Evolutionary conservation across 345 rosid genomes (phyloP).

Genomic region (Excoecaria cochinchinensis): DNA sequence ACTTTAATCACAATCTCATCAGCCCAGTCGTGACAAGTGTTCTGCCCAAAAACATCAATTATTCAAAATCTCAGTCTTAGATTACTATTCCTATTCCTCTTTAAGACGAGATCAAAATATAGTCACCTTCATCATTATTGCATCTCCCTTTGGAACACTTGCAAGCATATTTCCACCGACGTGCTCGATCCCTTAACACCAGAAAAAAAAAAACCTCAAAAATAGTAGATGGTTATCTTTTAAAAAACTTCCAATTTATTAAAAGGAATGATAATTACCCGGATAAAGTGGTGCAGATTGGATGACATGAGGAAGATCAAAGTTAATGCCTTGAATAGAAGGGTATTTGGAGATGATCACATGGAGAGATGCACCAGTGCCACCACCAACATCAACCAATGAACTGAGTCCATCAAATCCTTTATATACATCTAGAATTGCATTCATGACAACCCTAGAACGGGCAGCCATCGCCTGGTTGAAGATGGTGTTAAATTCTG

Average conservation of each 20-base stretch:
- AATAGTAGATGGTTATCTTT: not conserved
- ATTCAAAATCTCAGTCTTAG: too few species aligned
- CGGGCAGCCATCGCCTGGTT: constrained; percentile 29
- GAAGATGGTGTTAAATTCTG: constrained; percentile 18
- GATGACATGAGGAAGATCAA: constrained; percentile 40
- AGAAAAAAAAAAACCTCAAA: not conserved
- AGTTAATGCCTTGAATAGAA: constrained; percentile 47
- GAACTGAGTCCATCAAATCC: constrained; percentile 36
- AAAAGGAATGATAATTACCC: constrained; percentile 11
- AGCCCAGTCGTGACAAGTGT: constrained; percentile 27
- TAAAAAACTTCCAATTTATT: not conserved
- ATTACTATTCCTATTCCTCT: too few species aligned
- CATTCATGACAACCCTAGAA: constrained; percentile 30
- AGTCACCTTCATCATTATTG: constrained; percentile 33
- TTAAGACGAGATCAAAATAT: not conserved
- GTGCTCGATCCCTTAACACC: constrained; percentile 22
- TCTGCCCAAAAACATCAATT: constrained; percentile 2
- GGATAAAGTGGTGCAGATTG: constrained; percentile 36
- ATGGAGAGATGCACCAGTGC: constrained; percentile 31
- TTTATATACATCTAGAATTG: constrained; percentile 26
- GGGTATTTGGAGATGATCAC: constrained; percentile 44
- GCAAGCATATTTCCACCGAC: constrained; percentile 33
- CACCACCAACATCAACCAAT: constrained; percentile 44
- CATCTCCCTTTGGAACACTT: constrained; percentile 30
- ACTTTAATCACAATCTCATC: constrained; percentile 23